Evolutionary conservation across 2,329 filamentous ascomycete genomes (phyloP), one percentile per base, ranked within the genome.

Genomic region (Thyridium curvatum): DNA sequence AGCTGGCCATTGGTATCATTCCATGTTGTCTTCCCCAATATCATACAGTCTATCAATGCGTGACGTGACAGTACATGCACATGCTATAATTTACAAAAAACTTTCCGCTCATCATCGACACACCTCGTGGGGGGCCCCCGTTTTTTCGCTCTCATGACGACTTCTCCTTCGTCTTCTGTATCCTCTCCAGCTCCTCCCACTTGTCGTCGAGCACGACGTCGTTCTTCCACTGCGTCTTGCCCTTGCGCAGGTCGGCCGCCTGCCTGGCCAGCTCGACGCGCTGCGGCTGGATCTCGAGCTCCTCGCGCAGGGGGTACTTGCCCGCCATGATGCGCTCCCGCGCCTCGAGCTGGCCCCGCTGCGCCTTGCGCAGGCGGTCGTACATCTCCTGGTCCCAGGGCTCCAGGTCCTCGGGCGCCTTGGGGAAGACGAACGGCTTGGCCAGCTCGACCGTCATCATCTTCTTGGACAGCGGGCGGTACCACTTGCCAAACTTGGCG

Each of bases 381-480:
- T 68, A 77, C 39, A 77, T 63, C n/a, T 71, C 62, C 48, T 79
- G 69, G 59, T 81, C 81, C 82, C 83, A 89, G 58, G 69, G 63
- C 41, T 70, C 59, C 45, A 77, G 68, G 56, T 84, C 73, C 47
- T 70, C 62, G 4, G 87, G 85, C 48, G 69, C 61, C 47, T 79
- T 74, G 1, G 93, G 93, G 84, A 87, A 97, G 41, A 86, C 79
- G 67, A 98, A 98, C 4, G 90, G 87, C 68, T 82, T 69, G 45
- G 74, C 78, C 68, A 98, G 77, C 71, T 96, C 86, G 33, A 94
- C 87, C 32, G 85, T 94, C 93, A 98, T 98, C 62, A 82, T 85
- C 76, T 98, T 98, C 54, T 82, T 74, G 36, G 80, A 69, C 47
- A 76, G 71, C 18, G 86, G 84, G 17, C 91, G 78, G 61, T 79